phyloP scores from a whole-genome alignment of 169 alveolate genomes.

The Miamiensis avidus region DNA sequence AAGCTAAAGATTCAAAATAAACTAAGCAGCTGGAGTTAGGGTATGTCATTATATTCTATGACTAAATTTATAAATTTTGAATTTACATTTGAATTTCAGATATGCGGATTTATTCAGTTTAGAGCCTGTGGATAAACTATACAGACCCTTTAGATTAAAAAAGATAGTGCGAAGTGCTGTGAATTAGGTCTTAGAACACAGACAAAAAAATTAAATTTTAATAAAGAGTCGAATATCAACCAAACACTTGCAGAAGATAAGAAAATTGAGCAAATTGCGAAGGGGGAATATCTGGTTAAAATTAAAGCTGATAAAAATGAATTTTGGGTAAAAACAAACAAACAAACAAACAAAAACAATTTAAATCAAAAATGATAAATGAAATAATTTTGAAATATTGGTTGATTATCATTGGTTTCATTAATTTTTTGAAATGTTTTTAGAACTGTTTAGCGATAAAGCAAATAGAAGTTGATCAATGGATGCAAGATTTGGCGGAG shows the following conservation, averaged over 20 bases:
- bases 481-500: background rate
- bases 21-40: slow-evolving; percentile 42
- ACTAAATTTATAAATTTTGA: no score
- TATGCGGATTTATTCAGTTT: slow-evolving; percentile 38
- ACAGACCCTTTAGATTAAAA: slow-evolving; percentile 39
- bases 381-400: no score
- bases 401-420: no score
- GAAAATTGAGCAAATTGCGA: slow-evolving; percentile 9
- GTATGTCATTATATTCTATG: no score
- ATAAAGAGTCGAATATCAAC: background rate
- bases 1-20: slow-evolving; percentile 12
- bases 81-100: no score
- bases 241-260: background rate
- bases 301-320: slow-evolving; percentile 16
- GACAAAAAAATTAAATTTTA: background rate
- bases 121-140: slow-evolving; percentile 40
- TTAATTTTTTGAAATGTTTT: no score
- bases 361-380: no score
- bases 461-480: slow-evolving; percentile 11
- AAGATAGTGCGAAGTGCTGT: slow-evolving; percentile 16
- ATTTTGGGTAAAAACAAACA: slow-evolving; percentile 15
- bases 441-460: slow-evolving; percentile 6
- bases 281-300: background rate
- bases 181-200: background rate
- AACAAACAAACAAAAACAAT: no score